Evolutionary conservation across 768 basidiomycete species (phyloP).

Genomic region (Suillus tomentosus): DNA sequence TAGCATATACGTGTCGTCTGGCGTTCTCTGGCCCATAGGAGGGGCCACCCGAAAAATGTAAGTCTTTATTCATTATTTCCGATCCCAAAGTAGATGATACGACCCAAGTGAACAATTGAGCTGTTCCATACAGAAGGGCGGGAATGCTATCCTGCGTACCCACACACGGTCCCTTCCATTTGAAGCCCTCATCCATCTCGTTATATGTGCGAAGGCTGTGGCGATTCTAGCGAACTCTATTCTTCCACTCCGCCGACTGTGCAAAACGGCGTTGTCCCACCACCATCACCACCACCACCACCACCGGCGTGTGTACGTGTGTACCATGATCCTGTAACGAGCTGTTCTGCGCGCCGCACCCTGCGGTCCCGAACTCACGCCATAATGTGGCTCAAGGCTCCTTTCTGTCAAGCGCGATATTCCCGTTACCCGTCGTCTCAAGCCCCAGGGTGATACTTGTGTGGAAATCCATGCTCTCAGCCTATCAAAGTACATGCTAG

Average conservation of each 20-base stretch:
- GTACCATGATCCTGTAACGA: neutral
- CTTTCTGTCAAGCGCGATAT: neutral
- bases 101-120: neutral
- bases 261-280: neutral
- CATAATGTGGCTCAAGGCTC: neutral
- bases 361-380: too few species aligned
- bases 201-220: neutral
- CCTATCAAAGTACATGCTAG: neutral
- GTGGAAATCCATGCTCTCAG: neutral
- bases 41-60: neutral
- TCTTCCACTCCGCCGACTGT: neutral
- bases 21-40: neutral
- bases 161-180: neutral
- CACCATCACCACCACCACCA: neutral
- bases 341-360: neutral
- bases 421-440: neutral
- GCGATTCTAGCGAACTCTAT: neutral
- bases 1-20: neutral
- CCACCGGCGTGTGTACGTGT: neutral
- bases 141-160: neutral
- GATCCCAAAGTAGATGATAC: neutral
- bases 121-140: neutral
- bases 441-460: neutral
- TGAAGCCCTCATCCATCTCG: too few species aligned
- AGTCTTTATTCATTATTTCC: neutral